Base-by-base conservation (phyloP, 2,329 filamentous ascomycete genomes). In the Cladosporium colombiae region DNA sequence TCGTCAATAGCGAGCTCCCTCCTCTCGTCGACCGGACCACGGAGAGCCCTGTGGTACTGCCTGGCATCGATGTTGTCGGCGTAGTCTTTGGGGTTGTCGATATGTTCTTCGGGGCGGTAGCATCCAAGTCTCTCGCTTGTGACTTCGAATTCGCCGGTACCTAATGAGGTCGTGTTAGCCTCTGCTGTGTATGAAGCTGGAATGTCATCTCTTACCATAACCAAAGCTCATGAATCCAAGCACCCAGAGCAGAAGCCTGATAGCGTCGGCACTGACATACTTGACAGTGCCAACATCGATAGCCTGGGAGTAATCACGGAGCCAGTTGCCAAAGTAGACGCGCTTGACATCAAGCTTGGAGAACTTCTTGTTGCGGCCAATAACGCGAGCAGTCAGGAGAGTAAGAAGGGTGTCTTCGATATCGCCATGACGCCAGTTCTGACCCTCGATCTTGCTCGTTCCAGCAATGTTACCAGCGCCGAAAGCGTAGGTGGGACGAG, bases 21-120 rank as follows among this genome's bases (percentile, higher is more conserved):
- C 29, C 83, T 75, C 80, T 96, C 92, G 70, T 97, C 86, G 55
- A 98, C 83, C 0, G 93, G 93, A 0, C 89, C 91, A 59, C 95
- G 89, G 7, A 98, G 86, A 31, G 95, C 89, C 44, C 84, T 80
- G 76, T 98, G 95, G 74, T 87, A 93, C 73, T 90, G 86, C 67
- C 92, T 87, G 7, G 95, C 95, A 80, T 99, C 95, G 70, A 86
- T 74, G 71, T 92, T 91, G 72, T 98, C 93, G 55, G 91, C 92
- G 75, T 97, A 96, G 66, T 81, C 74, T 37, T 76, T 79, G 2
- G 81, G 81, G 65, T 82, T 83, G 71, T 83, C 82, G 59, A 85
- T 84, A 68, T 86, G 84, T 70, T 86, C 84, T 67, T 84, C 82
- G 18, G 83, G 83, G 25, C 82, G 73, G 67, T 82, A 82, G 66